Base-by-base conservation (phyloP, 495 filamentous ascomycete genomes). In the Podospora comata region DNA sequence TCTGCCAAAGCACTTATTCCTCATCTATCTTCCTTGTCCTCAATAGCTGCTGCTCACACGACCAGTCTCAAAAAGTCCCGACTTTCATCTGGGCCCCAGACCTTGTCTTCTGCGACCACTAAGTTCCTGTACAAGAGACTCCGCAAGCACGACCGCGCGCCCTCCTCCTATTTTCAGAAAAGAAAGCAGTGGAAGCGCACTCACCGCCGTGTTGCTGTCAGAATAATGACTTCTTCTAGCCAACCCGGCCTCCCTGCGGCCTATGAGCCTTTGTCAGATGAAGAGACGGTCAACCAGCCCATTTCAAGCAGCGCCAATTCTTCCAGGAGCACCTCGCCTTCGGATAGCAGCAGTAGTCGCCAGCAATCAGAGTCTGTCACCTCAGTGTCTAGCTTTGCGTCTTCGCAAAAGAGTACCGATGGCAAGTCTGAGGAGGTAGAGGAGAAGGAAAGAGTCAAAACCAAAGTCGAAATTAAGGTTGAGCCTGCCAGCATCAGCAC, bases 111-210 rank as follows among this genome's bases (percentile, higher is more conserved):
- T 48, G 39, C 39, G 39, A 48, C 39, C 15, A 16, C 39, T 11
- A 48, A 48, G 7, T 13, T 48, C 9, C 60, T 64, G 13, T 63
- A 64, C 65, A 59, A 23, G 16, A 64, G 68, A 23, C 30, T 44
- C 28, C 68, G 68, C 30, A 69, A 63, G 26, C 48, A 26, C 27
- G 48, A 66, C 23, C 59, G 68, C 48, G 68, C 68, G 3, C 20
- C 66, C 59, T 32, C 4, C 6, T 54, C 57, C 15, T 70, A 63
- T 62, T 18, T 66, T 18, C 54, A 64, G 13, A 60, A 65, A 18
- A 19, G 68, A 60, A 54, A 39, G 18, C 23, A 28, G 39, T 70
- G 68, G 68, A 70, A 61, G 55, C 62, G 58, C 19, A 28, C 68
- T 7, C 23, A 48, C 39, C 39, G 39, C 39, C 39, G 39, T 48